phyloP scores from a whole-genome alignment of 768 basidiomycete species.

The Pleurotus tuber-regium region DNA sequence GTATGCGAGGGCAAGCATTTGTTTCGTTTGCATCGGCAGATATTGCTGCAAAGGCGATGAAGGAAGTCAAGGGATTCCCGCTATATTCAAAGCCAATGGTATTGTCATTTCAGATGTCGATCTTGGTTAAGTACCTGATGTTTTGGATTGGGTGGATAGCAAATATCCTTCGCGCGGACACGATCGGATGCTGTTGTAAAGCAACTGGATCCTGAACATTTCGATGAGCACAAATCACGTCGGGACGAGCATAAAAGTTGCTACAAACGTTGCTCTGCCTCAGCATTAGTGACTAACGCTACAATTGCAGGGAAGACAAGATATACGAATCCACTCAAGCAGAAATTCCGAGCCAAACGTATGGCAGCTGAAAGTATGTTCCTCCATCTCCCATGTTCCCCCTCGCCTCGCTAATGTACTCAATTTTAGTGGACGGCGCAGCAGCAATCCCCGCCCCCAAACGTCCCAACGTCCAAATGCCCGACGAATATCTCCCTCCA shows the following conservation, averaged over 20 bases:
- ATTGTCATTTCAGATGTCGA: constrained; percentile 18
- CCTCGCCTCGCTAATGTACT: constrained; percentile 13
- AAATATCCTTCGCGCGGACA: constrained; percentile 91
- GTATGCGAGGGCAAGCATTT: constrained; percentile 99
- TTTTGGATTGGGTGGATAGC: constrained; percentile 53
- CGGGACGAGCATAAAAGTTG: constrained; percentile 85
- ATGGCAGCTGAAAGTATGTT: constrained; percentile 74
- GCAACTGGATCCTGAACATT: constrained; percentile 59
- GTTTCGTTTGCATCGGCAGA: constrained; percentile 87
- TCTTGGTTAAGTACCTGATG: constrained; percentile 4
- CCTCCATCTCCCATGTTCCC: constrained; percentile 6
- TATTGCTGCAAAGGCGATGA: constrained; percentile 82
- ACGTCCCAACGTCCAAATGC: constrained; percentile 91
- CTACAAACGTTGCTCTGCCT: constrained; percentile 20
- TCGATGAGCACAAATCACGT: constrained; percentile 72
- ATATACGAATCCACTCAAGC: constrained; percentile 86
- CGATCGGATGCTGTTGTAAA: constrained; percentile 90
- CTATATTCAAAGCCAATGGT: constrained; percentile 98
- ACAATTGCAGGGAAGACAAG: constrained; percentile 71
- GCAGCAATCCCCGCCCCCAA: constrained; percentile 64
- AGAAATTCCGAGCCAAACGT: constrained; percentile 80
- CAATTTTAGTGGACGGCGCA: constrained; percentile 60
- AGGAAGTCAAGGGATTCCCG: constrained; percentile 92
- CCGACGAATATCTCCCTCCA: constrained; percentile 98
- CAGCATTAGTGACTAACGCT: constrained; percentile 8